phyloP scores from a whole-genome alignment of 306 rosid genomes.

The Gynostemma pentaphyllum region DNA sequence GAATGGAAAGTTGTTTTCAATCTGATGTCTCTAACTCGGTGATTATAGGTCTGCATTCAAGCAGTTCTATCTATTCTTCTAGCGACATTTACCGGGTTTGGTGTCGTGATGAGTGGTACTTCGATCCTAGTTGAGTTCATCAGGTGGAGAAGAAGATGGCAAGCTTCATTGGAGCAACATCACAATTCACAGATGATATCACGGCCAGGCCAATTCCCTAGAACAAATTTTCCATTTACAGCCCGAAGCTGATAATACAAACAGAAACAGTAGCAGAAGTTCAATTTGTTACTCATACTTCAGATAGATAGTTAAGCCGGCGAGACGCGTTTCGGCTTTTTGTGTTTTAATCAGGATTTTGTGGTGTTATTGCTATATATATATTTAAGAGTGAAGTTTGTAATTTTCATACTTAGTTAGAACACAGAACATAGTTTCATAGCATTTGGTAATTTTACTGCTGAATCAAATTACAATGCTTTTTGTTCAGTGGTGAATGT shows the following conservation, averaged over 20 bases:
- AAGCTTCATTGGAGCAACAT: conserved; percentile 29
- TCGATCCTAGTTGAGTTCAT: conserved; percentile 50
- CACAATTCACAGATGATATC: conserved; percentile 19
- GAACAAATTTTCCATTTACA: conserved; percentile 15
- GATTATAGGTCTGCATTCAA: conserved; percentile 53
- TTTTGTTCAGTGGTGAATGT: not conserved
- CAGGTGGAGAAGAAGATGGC: conserved; percentile 59
- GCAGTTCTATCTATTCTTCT: conserved; percentile 78
- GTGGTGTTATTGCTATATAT: not conserved
- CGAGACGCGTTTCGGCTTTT: too few relatives aligned
- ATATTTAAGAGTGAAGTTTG: not conserved
- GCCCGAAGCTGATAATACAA: conserved; percentile 9
- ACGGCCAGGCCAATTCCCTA: conserved; percentile 21
- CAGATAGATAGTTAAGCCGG: not conserved
- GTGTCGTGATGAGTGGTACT: conserved; percentile 87
- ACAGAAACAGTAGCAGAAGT: not conserved
- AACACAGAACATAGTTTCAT: not conserved
- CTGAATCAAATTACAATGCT: not conserved
- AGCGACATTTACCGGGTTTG: conserved; percentile 87
- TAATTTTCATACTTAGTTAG: too few relatives aligned
- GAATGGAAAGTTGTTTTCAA: not conserved
- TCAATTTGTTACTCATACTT: not conserved
- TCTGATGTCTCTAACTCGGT: not conserved
- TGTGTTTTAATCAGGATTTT: not conserved
- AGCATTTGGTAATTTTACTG: not conserved